Conservation (phyloP, 495 filamentous ascomycete genomes). For the Podospora pseudoanserina region DNA sequence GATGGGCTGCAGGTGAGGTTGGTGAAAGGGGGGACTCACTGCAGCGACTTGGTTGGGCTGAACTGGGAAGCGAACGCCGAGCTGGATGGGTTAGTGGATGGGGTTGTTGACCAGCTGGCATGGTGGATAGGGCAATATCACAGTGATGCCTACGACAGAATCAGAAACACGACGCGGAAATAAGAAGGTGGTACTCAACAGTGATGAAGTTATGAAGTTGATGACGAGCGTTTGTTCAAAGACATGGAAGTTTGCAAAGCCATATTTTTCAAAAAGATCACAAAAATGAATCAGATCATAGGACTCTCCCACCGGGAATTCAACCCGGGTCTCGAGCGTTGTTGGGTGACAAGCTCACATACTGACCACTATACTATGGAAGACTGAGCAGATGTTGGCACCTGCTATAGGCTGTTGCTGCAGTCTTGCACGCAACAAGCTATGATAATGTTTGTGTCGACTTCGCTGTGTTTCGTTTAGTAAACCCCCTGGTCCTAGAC, state of each 20-base stretch:
- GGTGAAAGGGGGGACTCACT: slow-evolving; percentile 39
- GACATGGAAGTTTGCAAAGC: neutral
- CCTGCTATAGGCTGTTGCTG: neutral
- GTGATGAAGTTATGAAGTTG: neutral
- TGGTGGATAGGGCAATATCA: slow-evolving; percentile 43
- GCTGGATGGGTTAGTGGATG: slow-evolving; percentile 31
- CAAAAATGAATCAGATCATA: neutral
- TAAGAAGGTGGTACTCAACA: neutral
- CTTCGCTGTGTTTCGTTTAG: too few species aligned
- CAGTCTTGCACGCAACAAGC: neutral
- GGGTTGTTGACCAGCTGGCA: slow-evolving; percentile 35
- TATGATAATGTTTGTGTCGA: neutral
- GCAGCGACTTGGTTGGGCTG: slow-evolving; percentile 43
- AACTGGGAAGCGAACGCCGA: slow-evolving; percentile 47
- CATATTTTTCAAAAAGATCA: neutral
- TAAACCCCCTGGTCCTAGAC: neutral
- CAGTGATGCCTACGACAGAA: slow-evolving; percentile 19
- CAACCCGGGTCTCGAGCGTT: neutral
- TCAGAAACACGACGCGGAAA: slow-evolving; percentile 1
- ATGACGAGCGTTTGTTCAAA: neutral
- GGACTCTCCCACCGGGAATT: neutral
- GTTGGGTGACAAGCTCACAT: neutral
- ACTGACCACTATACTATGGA: neutral
- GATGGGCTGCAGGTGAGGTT: slow-evolving; percentile 30
- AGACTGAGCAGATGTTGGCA: neutral